Conservation (phyloP, 2,329 filamentous ascomycete genomes). For the Cyphellophora europaea region DNA sequence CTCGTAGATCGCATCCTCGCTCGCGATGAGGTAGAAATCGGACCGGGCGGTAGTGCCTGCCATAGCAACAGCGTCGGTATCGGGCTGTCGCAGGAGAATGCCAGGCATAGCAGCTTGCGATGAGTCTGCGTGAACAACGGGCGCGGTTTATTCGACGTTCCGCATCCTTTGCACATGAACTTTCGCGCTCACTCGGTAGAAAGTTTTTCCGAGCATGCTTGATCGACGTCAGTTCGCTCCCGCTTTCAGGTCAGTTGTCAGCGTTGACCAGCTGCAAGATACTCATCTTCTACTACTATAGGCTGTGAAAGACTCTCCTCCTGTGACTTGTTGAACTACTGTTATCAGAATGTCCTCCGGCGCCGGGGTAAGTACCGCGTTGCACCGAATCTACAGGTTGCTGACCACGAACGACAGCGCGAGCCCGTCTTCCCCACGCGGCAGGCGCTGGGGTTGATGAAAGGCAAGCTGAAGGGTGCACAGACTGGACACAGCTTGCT, state of each 20-base stretch:
- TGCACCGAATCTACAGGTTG: not conserved
- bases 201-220: not conserved
- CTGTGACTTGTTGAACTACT: too few relatives aligned
- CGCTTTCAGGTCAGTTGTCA: too few relatives aligned
- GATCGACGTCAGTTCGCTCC: not conserved
- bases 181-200: too few relatives aligned
- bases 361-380: not conserved
- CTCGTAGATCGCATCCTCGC: constrained; percentile 91
- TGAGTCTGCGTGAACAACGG: too few relatives aligned
- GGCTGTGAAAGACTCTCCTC: too few relatives aligned
- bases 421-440: constrained; percentile 97
- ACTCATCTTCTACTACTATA: too few relatives aligned
- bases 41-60: constrained; percentile 9
- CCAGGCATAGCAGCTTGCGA: constrained; percentile 16
- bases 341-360: not conserved
- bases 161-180: too few relatives aligned
- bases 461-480: constrained; percentile 90
- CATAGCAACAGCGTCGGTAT: constrained; percentile 8
- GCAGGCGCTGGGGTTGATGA: constrained; percentile 94
- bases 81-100: constrained; percentile 7
- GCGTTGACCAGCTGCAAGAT: too few relatives aligned
- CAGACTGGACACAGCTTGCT: constrained; percentile 87
- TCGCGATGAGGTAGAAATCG: constrained; percentile 34
- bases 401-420: constrained; percentile 35
- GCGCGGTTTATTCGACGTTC: too few relatives aligned